Percentiles rank a stretch among this genome's conserved stretches.
These are phyloP conservation scores for Haplosporangium sp. DNA, from an alignment of 371 early-diverging fungal species.

Conservation along the genomic window DNA sequence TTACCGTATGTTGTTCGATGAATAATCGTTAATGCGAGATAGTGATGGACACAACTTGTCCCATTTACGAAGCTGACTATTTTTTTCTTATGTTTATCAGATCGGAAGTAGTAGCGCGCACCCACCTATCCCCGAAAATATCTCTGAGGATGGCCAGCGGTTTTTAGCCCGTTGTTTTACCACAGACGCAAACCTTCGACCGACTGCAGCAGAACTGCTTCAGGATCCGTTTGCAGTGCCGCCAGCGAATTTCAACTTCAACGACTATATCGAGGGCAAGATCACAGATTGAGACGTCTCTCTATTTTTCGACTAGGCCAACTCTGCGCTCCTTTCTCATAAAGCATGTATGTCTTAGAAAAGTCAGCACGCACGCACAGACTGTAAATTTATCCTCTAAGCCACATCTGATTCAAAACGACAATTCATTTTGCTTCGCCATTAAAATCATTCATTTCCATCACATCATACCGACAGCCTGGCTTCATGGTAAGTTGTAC, in stretches of 20 bases:
- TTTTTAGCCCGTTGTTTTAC: slow-evolving; percentile 77
- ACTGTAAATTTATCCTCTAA: too few species aligned
- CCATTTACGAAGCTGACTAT: neutral
- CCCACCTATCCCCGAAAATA: slow-evolving; percentile 76
- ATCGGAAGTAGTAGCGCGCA: slow-evolving; percentile 62
- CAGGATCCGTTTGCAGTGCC: slow-evolving; percentile 60
- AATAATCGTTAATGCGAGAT: too few species aligned
- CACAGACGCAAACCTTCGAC: slow-evolving; percentile 73
- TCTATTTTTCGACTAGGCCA: too few species aligned
- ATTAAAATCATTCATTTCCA: too few species aligned
- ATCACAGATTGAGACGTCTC: slow-evolving; percentile 20
- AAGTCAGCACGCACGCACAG: too few species aligned
- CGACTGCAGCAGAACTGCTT: slow-evolving; percentile 73
- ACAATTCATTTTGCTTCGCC: too few species aligned
- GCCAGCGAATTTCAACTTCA: slow-evolving; percentile 63
- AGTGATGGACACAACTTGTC: neutral
- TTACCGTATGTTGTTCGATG: slow-evolving; percentile 61
- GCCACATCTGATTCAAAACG: too few species aligned
- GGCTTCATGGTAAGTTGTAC: too few species aligned
- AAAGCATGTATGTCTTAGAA: too few species aligned
- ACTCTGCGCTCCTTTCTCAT: too few species aligned
- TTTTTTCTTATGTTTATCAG: slow-evolving; percentile 2
- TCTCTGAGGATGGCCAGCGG: slow-evolving; percentile 70
- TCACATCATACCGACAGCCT: too few species aligned
- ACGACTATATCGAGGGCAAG: slow-evolving; percentile 56